Base-by-base conservation (phyloP, 2,329 filamentous ascomycete genomes). In the Paracorniculantispora psalliotae region DNA sequence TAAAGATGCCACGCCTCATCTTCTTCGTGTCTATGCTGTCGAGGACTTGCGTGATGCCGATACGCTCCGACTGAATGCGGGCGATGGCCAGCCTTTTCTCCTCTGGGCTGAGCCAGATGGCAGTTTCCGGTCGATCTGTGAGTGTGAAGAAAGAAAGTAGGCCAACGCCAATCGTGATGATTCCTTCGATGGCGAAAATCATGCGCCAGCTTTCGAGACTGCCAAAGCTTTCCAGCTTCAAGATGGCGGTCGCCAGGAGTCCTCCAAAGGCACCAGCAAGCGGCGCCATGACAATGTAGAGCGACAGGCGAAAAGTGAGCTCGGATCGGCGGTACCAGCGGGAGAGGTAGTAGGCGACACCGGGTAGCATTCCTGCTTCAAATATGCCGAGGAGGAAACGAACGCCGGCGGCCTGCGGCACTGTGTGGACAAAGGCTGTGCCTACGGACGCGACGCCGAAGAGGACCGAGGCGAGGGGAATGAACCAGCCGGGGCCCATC, bases 301-400 rank as follows among this genome's bases (percentile, higher is more conserved):
- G 73, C 0, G 84, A 82, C 0, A 90, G 74, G 0, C 87, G 80
- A 69, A 89, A 89, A 0, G 84, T 80, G 6, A 91, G 74, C 70
- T 91, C 88, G 52, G 80, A 81, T 33, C 85, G 77, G n/a, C 86
- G 77, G 64, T 90, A 91, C 87, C 87, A 91, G 54, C 87, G 77
- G 1, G 82, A 86, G 21, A 90, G 73, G 65, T 90, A 91, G 71
- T 90, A 91, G 0, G 87, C 86, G 43, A 90, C 89, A 0, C 88
- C 88, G 0, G 88, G 88, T 57, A 91, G 71, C 81, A 91, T 85
- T 8, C 88, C 88, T 0, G 88, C 85, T 71, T 92, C 89, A 60
- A 90, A 90, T 12, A 88, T 71, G 10, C 85, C 85, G 0, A 90
- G 78, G 0, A 90, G 63, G 64, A 91, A 90, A 5, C 88, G 82